phyloP scores from a whole-genome alignment of 352 stramenopile genomes.

The Elongisporangium undulatum region DNA sequence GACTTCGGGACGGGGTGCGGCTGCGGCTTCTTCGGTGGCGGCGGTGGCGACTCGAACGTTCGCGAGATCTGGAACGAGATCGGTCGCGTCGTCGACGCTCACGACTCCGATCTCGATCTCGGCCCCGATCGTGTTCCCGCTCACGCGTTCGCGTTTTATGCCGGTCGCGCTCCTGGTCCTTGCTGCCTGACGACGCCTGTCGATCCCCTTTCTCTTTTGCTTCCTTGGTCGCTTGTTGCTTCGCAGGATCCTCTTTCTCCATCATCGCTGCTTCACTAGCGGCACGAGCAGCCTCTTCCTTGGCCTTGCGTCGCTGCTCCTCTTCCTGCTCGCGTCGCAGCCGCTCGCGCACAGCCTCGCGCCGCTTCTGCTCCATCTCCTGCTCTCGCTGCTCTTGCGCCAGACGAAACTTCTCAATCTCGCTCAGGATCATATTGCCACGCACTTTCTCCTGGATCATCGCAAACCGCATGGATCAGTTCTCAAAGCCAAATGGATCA shows the following conservation, averaged over 20 bases:
- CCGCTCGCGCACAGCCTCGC: constrained; percentile 20
- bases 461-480: not conserved
- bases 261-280: constrained; percentile 1
- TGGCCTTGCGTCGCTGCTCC: constrained; percentile 7
- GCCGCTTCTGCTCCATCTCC: constrained; percentile 24
- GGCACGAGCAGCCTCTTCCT: constrained; percentile 4
- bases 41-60: constrained; percentile 18
- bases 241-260: constrained; percentile 4
- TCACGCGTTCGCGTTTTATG: constrained; percentile 8
- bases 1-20: constrained; percentile 15
- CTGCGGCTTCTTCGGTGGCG: constrained; percentile 14
- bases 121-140: constrained; percentile 10
- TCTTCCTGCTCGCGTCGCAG: constrained; percentile 24
- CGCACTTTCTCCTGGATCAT: constrained; percentile 19
- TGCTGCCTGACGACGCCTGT: not conserved
- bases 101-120: constrained; percentile 11
- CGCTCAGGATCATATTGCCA: constrained; percentile 34
- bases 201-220: constrained; percentile 1
- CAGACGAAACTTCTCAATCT: constrained; percentile 40
- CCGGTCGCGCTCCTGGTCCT: constrained; percentile 1
- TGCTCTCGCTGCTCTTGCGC: constrained; percentile 36
- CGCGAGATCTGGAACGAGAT: constrained; percentile 20
- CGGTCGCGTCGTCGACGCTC: constrained; percentile 15
- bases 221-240: constrained; percentile 6
- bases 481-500: not conserved